Percentiles rank a stretch among this genome's conserved stretches.
phyloP scores from a whole-genome alignment of 2,329 filamentous ascomycete species.

The Phoma sp. region DNA sequence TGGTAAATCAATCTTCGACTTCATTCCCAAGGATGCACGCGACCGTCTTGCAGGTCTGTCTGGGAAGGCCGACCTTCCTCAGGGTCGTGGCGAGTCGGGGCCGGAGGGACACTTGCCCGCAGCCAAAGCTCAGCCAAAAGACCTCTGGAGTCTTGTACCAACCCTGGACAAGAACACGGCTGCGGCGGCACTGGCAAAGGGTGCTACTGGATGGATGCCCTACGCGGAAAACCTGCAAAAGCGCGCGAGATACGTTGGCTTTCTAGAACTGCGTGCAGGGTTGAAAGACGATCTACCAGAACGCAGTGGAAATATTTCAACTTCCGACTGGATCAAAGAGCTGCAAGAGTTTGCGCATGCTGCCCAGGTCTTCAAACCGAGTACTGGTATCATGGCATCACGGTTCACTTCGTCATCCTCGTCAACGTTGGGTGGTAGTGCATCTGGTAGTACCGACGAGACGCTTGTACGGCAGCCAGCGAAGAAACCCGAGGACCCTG shows the following conservation, averaged over 20 bases:
- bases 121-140: slow-evolving; percentile 67
- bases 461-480: slow-evolving; percentile 57
- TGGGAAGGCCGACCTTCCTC: slow-evolving; percentile 78
- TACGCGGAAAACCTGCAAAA: slow-evolving; percentile 86
- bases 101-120: slow-evolving; percentile 71
- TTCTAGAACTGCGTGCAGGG: slow-evolving; percentile 79
- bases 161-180: slow-evolving; percentile 51
- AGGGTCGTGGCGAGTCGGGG: slow-evolving; percentile 74
- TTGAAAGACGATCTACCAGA: slow-evolving; percentile 64
- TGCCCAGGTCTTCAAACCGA: slow-evolving; percentile 85
- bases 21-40: slow-evolving; percentile 78
- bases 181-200: slow-evolving; percentile 55
- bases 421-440: slow-evolving; percentile 37
- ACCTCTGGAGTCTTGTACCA: slow-evolving; percentile 58
- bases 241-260: slow-evolving; percentile 78
- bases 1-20: slow-evolving; percentile 96
- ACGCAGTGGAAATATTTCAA: slow-evolving; percentile 58
- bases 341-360: slow-evolving; percentile 78
- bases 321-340: slow-evolving; percentile 81
- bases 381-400: slow-evolving; percentile 90
- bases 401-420: slow-evolving; percentile 75
- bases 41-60: slow-evolving; percentile 78
- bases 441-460: slow-evolving; percentile 37
- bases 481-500: slow-evolving; percentile 73
- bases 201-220: slow-evolving; percentile 73